Base-by-base conservation (phyloP, 2,329 filamentous ascomycete species). In the Thermothelomyces thermophilus region DNA sequence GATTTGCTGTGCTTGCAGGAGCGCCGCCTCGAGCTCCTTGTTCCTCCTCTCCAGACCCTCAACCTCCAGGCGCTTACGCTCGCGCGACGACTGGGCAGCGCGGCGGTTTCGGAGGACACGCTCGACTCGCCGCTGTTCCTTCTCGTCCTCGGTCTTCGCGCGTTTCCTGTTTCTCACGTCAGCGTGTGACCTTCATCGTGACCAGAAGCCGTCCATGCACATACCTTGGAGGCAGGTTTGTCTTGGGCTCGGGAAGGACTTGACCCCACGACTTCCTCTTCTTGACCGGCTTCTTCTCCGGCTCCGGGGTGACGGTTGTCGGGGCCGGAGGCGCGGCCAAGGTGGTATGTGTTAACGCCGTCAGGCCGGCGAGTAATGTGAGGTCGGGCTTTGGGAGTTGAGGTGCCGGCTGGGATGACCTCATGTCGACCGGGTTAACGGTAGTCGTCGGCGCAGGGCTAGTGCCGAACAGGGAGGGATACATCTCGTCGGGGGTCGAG, bases 221-320 rank as follows among this genome's bases (percentile, higher is more conserved):
- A 24, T 55, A 64, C 85, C 90, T 84, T 34, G 91, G 91, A 54
- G 91, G 91, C 7, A 97, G 82, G 64, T 91, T 94, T 28, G 93
- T 97, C 79, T 96, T 97, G 37, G 93, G 93, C 65, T 94, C 88
- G 16, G 93, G 93, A 35, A 97, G 82, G 67, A 95, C 88, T 70
- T 98, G 93, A 43, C 93, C 93, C 93, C 93, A 98, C 42, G 93
- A 97, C 73, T 97, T 98, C 63, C 93, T 79, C 81, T 96, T 96
- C 81, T 96, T 96, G 31, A 77, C 72, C 1, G 79, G 76, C 73
- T 88, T 93, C 76, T 87, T 88, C 41, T 84, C 79, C 0, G 67
- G 58, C 10, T 61, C 60, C 6, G 58, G 56, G 3, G 47, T 49
- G n/a, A 57, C 40, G 4, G 58, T 48, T 5, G 56, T 51, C 2